Conservation (phyloP, 352 stramenopile genomes). For the Globisporangium orthogonon region DNA sequence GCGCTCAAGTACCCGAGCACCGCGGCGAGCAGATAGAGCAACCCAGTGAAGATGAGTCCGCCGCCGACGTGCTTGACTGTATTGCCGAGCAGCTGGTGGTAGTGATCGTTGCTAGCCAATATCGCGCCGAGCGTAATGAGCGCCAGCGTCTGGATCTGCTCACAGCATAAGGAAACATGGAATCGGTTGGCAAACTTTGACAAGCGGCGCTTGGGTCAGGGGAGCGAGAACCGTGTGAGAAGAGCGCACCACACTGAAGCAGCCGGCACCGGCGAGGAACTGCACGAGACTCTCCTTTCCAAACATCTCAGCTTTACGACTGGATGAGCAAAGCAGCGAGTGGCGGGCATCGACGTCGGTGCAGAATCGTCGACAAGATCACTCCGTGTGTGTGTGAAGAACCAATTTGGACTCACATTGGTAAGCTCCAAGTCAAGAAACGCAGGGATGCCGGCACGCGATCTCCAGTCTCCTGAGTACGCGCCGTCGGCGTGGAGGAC, state of each 20-base stretch:
- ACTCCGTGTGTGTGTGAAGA: too few species aligned
- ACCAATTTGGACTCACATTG: not conserved
- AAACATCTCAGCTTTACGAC: slow-evolving; percentile 21
- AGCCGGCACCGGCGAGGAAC: slow-evolving; percentile 47
- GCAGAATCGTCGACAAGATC: too few species aligned
- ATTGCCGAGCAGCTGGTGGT: slow-evolving; percentile 51
- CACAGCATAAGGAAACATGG: not conserved
- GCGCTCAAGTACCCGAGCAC: slow-evolving; percentile 44
- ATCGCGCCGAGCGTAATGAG: slow-evolving; percentile 43
- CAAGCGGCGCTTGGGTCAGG: not conserved
- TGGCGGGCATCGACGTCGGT: too few species aligned
- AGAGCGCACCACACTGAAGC: slow-evolving; percentile 40
- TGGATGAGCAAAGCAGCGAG: too few species aligned
- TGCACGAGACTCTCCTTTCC: slow-evolving; percentile 62
- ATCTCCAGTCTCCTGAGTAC: slow-evolving; percentile 20
- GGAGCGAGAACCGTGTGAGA: slow-evolving; percentile 1
- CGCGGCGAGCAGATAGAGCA: slow-evolving; percentile 44
- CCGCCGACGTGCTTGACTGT: slow-evolving; percentile 48
- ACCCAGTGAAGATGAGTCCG: slow-evolving; percentile 58
- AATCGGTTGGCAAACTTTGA: not conserved
- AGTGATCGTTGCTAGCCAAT: slow-evolving; percentile 44
- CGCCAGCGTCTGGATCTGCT: slow-evolving; percentile 43
- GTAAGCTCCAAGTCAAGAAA: not conserved
- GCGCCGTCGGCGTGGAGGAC: slow-evolving; percentile 49
- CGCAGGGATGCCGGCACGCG: not conserved